Percentiles rank a stretch among this genome's conserved stretches.
These are phyloP conservation scores for Anaeromyces robustus DNA, from an alignment of 192 early-diverging fungal genomes.

Conservation along the genomic window DNA sequence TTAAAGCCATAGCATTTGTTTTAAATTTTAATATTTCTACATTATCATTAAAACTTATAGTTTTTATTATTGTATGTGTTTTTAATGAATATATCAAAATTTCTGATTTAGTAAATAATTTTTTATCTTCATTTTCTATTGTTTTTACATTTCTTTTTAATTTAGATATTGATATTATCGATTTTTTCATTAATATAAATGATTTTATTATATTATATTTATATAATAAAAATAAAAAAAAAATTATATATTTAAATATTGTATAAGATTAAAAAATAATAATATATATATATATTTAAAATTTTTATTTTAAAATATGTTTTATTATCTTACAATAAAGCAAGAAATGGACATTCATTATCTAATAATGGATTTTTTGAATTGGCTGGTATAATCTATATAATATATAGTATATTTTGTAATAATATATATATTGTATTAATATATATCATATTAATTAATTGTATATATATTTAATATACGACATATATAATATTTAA, in stretches of 20 bases:
- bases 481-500: not conserved
- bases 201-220: too few species aligned
- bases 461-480: not conserved
- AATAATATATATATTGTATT: not conserved
- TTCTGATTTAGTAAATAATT: not conserved
- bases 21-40: not conserved
- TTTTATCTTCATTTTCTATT: not conserved
- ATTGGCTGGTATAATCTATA: conserved; percentile 12
- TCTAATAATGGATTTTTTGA: conserved; percentile 11
- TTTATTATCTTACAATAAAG: conserved; percentile 25
- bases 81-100: not conserved
- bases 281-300: too few species aligned
- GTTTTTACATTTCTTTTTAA: not conserved
- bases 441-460: too few species aligned
- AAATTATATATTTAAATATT: too few species aligned
- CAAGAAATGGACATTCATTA: conserved; percentile 25
- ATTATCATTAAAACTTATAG: not conserved
- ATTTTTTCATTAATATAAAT: too few species aligned
- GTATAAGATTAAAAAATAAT: too few species aligned
- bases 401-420: not conserved
- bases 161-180: too few species aligned
- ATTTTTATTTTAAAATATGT: too few species aligned
- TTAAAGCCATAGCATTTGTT: not conserved
- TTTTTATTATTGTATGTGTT: not conserved
- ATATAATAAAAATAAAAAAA: too few species aligned